Percentiles rank a stretch among this genome's conserved stretches.
Evolutionary conservation across 2,329 filamentous ascomycete species (phyloP).

Genomic region (Pyrenochaeta sp.): DNA sequence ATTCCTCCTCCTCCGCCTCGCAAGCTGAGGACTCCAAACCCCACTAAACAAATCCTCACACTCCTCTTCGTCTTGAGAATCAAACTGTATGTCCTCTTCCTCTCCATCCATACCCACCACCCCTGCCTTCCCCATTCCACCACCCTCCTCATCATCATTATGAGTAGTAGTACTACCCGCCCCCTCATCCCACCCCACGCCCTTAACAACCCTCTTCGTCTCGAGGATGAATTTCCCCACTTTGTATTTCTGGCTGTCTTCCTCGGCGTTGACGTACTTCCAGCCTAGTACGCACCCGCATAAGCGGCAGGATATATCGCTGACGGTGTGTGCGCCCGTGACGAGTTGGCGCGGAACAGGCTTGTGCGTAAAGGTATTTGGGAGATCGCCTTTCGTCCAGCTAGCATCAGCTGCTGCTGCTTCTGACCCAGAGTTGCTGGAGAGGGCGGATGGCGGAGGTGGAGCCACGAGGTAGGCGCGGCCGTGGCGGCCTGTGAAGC

Average conservation of each 20-base stretch:
- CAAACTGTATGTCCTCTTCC: constrained; percentile 62
- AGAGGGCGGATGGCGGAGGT: constrained; percentile 40
- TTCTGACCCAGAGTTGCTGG: constrained; percentile 1
- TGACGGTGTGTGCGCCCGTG: constrained; percentile 69
- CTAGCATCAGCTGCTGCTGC: constrained; percentile 9
- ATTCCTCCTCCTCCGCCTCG: constrained; percentile 50
- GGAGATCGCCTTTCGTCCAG: constrained; percentile 52
- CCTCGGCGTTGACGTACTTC: constrained; percentile 71
- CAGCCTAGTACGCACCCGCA: constrained; percentile 68
- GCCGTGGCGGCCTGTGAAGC: constrained; percentile 71
- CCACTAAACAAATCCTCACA: constrained; percentile 72
- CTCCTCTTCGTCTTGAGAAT: constrained; percentile 72
- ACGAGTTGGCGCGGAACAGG: constrained; percentile 67
- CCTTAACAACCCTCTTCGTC: constrained; percentile 62
- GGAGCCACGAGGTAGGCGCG: constrained; percentile 70
- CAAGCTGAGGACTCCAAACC: constrained; percentile 66
- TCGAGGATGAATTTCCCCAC: constrained; percentile 73
- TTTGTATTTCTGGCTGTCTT: constrained; percentile 69
- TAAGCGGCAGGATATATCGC: constrained; percentile 65
- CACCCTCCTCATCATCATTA: constrained; percentile 22
- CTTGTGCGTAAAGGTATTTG: constrained; percentile 66
- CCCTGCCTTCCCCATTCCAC: constrained; percentile 18
- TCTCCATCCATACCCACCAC: background rate
- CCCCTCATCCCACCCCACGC: constrained; percentile 61
- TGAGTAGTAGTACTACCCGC: constrained; percentile 3